Conservation (phyloP, 2,329 filamentous ascomycete species). For the Fusarium agapanthi region DNA sequence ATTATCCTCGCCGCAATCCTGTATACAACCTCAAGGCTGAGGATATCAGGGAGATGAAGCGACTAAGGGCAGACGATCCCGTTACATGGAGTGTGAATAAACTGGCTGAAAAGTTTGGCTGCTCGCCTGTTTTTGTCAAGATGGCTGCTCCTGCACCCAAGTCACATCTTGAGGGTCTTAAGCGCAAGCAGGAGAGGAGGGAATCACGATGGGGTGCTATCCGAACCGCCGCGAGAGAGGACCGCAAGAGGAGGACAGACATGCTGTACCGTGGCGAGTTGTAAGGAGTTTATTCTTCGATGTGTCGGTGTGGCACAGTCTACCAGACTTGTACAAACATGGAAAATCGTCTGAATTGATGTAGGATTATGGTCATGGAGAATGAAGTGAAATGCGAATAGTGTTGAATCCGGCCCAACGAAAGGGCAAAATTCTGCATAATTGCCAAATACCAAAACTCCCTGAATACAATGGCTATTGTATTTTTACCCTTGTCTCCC, state of each 20-base stretch:
- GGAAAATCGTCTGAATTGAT: slow-evolving; percentile 27
- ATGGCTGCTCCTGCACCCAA: slow-evolving; percentile 62
- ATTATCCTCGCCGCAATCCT: slow-evolving; percentile 48
- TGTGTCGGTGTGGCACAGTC: not conserved
- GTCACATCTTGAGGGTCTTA: slow-evolving; percentile 58
- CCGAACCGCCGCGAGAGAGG: slow-evolving; percentile 62
- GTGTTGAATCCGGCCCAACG: slow-evolving; percentile 12
- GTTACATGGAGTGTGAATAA: slow-evolving; percentile 62
- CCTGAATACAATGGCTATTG: slow-evolving; percentile 27
- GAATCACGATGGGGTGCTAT: slow-evolving; percentile 67
- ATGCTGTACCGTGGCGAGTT: slow-evolving; percentile 63
- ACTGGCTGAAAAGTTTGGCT: slow-evolving; percentile 64
- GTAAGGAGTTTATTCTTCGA: slow-evolving; percentile 42
- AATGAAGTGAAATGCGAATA: slow-evolving; percentile 24
- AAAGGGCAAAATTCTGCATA: slow-evolving; percentile 33
- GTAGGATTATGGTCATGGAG: slow-evolving; percentile 39
- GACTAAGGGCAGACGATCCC: slow-evolving; percentile 62
- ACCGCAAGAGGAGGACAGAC: slow-evolving; percentile 61
- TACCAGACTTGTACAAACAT: slow-evolving; percentile 36
- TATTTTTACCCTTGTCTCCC: slow-evolving; percentile 12
- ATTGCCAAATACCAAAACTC: slow-evolving; percentile 40
- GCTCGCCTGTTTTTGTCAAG: slow-evolving; percentile 65
- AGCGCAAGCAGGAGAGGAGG: slow-evolving; percentile 56
- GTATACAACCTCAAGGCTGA: slow-evolving; percentile 62
- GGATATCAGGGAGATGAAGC: slow-evolving; percentile 68